Evolutionary conservation across 495 filamentous ascomycete genomes (phyloP).

Genomic region (Daldinia decipiens): DNA sequence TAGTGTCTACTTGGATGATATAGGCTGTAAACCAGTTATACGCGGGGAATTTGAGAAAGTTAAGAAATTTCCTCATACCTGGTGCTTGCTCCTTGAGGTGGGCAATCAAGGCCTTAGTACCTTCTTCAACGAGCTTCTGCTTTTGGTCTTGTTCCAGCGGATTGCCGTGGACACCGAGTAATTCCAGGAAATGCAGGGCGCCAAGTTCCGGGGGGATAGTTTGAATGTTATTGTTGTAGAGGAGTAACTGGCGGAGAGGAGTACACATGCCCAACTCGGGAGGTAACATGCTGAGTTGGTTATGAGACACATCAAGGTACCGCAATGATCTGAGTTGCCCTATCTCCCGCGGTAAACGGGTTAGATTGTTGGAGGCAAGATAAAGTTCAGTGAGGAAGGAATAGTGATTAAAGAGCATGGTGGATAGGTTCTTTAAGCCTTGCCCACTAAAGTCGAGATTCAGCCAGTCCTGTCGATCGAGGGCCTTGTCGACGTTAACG

Average conservation of each 20-base stretch:
- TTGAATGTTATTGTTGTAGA: slow-evolving; percentile 90
- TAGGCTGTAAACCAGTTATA: neutral
- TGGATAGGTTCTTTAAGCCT: slow-evolving; percentile 81
- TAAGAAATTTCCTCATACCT: slow-evolving; percentile 64
- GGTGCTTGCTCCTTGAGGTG: slow-evolving; percentile 83
- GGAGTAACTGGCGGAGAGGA: slow-evolving; percentile 77
- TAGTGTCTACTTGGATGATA: neutral
- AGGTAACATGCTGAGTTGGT: slow-evolving; percentile 83
- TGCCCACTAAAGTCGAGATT: slow-evolving; percentile 94
- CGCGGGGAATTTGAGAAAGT: neutral
- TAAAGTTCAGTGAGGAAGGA: slow-evolving; percentile 88
- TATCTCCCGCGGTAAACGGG: slow-evolving; percentile 76
- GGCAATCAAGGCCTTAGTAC: slow-evolving; percentile 84
- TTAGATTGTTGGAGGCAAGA: slow-evolving; percentile 89
- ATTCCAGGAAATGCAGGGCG: slow-evolving; percentile 83
- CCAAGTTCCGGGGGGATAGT: slow-evolving; percentile 87
- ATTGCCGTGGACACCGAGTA: slow-evolving; percentile 93
- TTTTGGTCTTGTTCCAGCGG: slow-evolving; percentile 77
- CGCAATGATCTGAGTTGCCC: slow-evolving; percentile 80
- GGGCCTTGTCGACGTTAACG: slow-evolving; percentile 62
- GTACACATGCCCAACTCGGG: slow-evolving; percentile 96
- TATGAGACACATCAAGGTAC: slow-evolving; percentile 87
- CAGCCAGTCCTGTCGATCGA: slow-evolving; percentile 83
- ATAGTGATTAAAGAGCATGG: slow-evolving; percentile 81
- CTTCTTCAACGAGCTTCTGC: slow-evolving; percentile 81